Evolutionary conservation across 2,329 filamentous ascomycete genomes (phyloP), one percentile per base, ranked within the genome.

Genomic region (Lojkania enalia): DNA sequence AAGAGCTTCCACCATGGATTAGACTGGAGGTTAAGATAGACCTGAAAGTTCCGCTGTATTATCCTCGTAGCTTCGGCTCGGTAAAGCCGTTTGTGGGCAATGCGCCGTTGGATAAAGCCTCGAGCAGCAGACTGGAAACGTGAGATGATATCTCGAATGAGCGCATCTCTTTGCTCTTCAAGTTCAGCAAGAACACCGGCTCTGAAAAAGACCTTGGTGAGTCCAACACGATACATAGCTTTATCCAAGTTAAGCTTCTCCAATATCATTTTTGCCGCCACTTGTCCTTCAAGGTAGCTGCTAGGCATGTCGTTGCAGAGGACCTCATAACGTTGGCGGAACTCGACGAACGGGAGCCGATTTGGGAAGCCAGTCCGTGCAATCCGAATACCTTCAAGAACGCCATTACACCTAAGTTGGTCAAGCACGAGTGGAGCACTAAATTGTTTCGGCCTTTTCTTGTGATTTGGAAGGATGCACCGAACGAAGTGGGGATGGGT

Each of bases 1-100:
- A 96, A 88, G 4, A 99, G 79, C 57, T 89, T 86, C 95, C 95
- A 99, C 95, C 95, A 99, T 1, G 94, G 94, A 62, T 91, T 96
- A 33, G 89, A 82, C 60, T 88, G 90, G 16, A 99, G 82, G 47
- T 95, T 84, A 4, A 95, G 81, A 60, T 99, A 99, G 2, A 94
- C 86, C 39, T 90, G 85, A 67, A 99, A 94, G 67, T 99, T 99
- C 31, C 85, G 83, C 66, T 97, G 92, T 37, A 99, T 94, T 52
- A 99, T 95, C 13, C 89, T 82, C 0, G 92, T 95, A 1, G 94
- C 94, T 66, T 99, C 94, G 0, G 92, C 88, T 21, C 95, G 86
- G 67, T 99, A 99, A 0, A 99, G 78, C 18, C 90, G 84, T 70
- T 99, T 99, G 76, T 91, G 88, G 7, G 90, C 91, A 48, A 91